Conservation (phyloP, 768 basidiomycete species). For the Xerocomus potaroensis region DNA sequence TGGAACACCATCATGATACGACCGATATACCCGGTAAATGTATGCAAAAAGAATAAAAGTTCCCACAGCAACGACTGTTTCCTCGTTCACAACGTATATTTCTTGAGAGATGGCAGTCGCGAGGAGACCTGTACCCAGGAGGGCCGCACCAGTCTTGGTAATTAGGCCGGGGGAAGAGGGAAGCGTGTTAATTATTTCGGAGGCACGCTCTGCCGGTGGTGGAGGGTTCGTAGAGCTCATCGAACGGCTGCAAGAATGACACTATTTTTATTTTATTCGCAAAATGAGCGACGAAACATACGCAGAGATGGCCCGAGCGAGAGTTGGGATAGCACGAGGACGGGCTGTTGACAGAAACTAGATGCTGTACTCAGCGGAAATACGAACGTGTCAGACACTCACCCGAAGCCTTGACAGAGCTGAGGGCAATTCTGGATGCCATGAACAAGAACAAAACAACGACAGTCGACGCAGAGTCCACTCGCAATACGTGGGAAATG, state of each 20-base stretch:
- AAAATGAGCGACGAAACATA: conserved; percentile 30
- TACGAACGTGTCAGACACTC: conserved; percentile 9
- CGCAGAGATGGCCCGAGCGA: conserved; percentile 45
- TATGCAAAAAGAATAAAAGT: conserved; percentile 79
- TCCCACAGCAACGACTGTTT: conserved; percentile 83
- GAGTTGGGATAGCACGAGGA: conserved; percentile 47
- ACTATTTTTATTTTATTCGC: conserved; percentile 6
- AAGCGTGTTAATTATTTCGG: conserved; percentile 83
- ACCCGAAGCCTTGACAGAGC: conserved; percentile 61
- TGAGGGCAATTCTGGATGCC: conserved; percentile 71
- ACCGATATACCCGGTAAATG: conserved; percentile 65
- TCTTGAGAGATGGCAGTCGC: conserved; percentile 96
- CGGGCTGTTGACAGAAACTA: conserved; percentile 38
- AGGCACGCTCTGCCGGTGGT: conserved; percentile 82
- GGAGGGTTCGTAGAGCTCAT: conserved; percentile 58
- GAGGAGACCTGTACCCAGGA: conserved; percentile 83
- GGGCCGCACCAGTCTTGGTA: conserved; percentile 91
- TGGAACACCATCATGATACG: background rate
- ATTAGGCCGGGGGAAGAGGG: conserved; percentile 82
- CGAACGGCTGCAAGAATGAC: conserved; percentile 46
- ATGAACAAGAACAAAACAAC: too few species aligned
- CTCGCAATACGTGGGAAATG: conserved; percentile 26
- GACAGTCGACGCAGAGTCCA: conserved; percentile 8
- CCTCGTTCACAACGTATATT: conserved; percentile 96
- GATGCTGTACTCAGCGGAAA: background rate